Evolutionary conservation across 192 early-diverging fungal species (phyloP).

Genomic region (Backusella westeae): DNA sequence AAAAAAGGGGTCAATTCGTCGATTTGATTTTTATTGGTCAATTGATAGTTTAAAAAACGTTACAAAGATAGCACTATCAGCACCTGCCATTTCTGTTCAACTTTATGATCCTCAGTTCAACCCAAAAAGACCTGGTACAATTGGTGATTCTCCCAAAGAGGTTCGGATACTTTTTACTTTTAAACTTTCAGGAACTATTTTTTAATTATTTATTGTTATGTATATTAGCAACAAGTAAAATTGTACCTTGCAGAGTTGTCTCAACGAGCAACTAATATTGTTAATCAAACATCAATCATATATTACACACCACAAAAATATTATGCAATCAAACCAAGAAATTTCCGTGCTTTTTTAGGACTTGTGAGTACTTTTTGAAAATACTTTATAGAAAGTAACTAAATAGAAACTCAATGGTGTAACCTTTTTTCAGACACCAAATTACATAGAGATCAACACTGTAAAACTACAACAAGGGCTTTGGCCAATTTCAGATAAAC

Average conservation of each 20-base stretch:
- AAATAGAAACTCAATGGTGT: background rate
- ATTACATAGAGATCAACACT: background rate
- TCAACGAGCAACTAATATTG: background rate
- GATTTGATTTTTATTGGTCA: constrained; percentile 21
- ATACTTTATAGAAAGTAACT: background rate
- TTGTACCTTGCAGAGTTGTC: no score
- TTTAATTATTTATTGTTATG: no score
- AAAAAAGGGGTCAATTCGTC: background rate
- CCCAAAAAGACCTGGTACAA: background rate
- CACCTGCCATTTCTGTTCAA: constrained; percentile 7
- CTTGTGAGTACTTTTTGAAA: background rate
- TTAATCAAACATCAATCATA: background rate
- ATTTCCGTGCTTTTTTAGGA: background rate
- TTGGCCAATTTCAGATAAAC: background rate
- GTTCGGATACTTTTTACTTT: background rate
- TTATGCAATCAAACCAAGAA: background rate
- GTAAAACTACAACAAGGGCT: background rate
- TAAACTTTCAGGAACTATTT: no score
- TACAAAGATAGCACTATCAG: background rate
- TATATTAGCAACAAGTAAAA: no score
- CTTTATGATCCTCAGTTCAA: constrained; percentile 19
- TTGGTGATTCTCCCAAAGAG: background rate
- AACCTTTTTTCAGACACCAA: background rate
- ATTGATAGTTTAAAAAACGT: constrained; percentile 6
- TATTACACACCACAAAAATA: background rate